Evolutionary conservation across 495 filamentous ascomycete genomes (phyloP).

Genomic region (Penicillium chermesinum): DNA sequence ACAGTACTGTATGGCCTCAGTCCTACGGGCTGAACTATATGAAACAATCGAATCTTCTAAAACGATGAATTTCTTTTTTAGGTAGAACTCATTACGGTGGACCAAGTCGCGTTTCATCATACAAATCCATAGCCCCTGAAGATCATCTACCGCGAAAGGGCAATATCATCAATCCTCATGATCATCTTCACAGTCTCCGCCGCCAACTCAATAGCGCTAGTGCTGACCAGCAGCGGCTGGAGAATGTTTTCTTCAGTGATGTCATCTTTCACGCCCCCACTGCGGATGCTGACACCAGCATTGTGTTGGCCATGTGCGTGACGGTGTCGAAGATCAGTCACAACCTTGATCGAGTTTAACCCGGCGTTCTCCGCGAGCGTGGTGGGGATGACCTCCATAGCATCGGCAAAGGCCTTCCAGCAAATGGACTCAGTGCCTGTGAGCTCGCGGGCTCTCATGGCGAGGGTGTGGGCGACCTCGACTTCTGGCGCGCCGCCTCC

Average conservation of each 20-base stretch:
- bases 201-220: slow-evolving; percentile 92
- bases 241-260: slow-evolving; percentile 96
- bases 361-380: slow-evolving; percentile 97
- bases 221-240: slow-evolving; percentile 92
- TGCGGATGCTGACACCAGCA: slow-evolving; percentile 94
- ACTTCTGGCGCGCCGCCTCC: slow-evolving; percentile 96
- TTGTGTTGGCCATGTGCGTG: slow-evolving; percentile 94
- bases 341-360: slow-evolving; percentile 95
- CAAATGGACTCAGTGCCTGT: slow-evolving; percentile 93
- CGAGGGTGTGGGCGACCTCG: slow-evolving; percentile 78
- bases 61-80: slow-evolving; percentile 16
- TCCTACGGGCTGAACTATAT: too few relatives aligned
- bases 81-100: slow-evolving; percentile 24
- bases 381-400: slow-evolving; percentile 94
- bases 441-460: slow-evolving; percentile 73
- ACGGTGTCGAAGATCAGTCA: slow-evolving; percentile 91
- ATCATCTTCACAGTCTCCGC: slow-evolving; percentile 99
- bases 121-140: slow-evolving; percentile 20
- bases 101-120: slow-evolving; percentile 26
- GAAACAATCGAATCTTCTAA: not conserved
- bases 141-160: slow-evolving; percentile 52
- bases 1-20: too few relatives aligned
- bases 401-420: slow-evolving; percentile 97
- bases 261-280: slow-evolving; percentile 89
- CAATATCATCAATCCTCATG: slow-evolving; percentile 94